Evolutionary conservation across 2,329 filamentous ascomycete genomes (phyloP), one percentile per base, ranked within the genome.

Genomic region (Penicillium sp.): DNA sequence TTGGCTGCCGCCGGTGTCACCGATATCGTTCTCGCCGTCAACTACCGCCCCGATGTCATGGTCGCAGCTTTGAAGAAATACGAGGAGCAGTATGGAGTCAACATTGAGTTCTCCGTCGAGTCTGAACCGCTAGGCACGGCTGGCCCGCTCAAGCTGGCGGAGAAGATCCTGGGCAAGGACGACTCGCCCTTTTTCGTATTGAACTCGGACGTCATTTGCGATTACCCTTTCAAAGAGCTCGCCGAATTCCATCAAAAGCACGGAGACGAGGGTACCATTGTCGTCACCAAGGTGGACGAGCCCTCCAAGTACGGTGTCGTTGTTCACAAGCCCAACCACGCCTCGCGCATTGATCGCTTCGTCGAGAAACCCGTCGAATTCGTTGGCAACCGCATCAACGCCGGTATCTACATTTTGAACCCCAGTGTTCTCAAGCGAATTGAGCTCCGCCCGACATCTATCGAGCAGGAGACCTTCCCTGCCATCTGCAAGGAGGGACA

Each of bases 281-380:
- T 95, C 40, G 92, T 97, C 56, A 99, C 92, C 67, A 99, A 97
- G 81, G 92, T 99, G 45, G 92, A 99, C 76, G 93, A 99, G 76
- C 92, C 92, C 36, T 95, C 89, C 68, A 99, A 99, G 77, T 99
- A 97, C 72, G 92, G 92, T 82, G 92, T 99, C 62, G 85, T 99
- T 49, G 93, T 99, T 27, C 92, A 97, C 84, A 93, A 95, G 79
- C 89, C 90, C 55, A 88, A 86, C 72, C 89, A 95, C 75, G 76
- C 88, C 46, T 89, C 89, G 39, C 84, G 88, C 69, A 97, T 99
- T 73, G 93, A 99, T 75, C 90, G 93, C 62, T 99, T 99, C 77
- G 93, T 99, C 62, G 92, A 99, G 83, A 99, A 99, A 81, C 92
- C 92, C 31, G 89, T 97, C 69, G 89, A 97, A 76, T 97, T 96